Conservation (phyloP, 768 basidiomycete genomes). For the Hygrocybe punicea region DNA sequence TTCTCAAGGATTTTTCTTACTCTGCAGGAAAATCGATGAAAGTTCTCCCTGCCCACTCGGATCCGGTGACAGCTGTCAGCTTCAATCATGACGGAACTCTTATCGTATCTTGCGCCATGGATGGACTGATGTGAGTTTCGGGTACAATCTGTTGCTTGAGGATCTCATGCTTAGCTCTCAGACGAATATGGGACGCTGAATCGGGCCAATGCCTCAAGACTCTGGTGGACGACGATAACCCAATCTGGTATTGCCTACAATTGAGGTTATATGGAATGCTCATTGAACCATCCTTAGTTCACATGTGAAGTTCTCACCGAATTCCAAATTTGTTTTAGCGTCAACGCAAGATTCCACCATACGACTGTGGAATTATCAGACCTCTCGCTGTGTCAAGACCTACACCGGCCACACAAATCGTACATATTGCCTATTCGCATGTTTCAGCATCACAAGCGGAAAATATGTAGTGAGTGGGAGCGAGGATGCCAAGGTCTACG, state of each 20-base stretch:
- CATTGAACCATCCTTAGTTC: slow-evolving; percentile 48
- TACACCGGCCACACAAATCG: slow-evolving; percentile 85
- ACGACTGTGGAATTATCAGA: slow-evolving; percentile 91
- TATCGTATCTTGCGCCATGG: slow-evolving; percentile 93
- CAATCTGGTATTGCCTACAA: slow-evolving; percentile 60
- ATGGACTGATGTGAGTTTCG: slow-evolving; percentile 83
- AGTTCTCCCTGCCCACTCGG: slow-evolving; percentile 91
- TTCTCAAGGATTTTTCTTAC: background rate
- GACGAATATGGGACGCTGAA: slow-evolving; percentile 96
- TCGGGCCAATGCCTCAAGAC: slow-evolving; percentile 98
- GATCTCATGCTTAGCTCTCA: slow-evolving; percentile 30
- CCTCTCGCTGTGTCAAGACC: slow-evolving; percentile 88
- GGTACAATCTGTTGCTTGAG: background rate
- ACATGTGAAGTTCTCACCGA: slow-evolving; percentile 87
- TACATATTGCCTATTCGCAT: slow-evolving; percentile 74
- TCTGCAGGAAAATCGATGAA: slow-evolving; percentile 73
- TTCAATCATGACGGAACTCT: slow-evolving; percentile 96
- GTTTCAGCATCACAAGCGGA: slow-evolving; percentile 57
- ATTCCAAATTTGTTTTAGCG: slow-evolving; percentile 83
- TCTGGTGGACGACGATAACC: slow-evolving; percentile 93
- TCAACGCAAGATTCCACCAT: slow-evolving; percentile 94
- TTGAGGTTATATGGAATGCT: background rate
- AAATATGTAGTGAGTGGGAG: slow-evolving; percentile 83
- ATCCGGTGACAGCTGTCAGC: slow-evolving; percentile 90
- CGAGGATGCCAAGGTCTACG: slow-evolving; percentile 82